A percentile compares a stretch with the other conserved stretches of the same genome.
Evolutionary conservation across 768 basidiomycete genomes (phyloP).

Genomic region (Russula brevipes): DNA sequence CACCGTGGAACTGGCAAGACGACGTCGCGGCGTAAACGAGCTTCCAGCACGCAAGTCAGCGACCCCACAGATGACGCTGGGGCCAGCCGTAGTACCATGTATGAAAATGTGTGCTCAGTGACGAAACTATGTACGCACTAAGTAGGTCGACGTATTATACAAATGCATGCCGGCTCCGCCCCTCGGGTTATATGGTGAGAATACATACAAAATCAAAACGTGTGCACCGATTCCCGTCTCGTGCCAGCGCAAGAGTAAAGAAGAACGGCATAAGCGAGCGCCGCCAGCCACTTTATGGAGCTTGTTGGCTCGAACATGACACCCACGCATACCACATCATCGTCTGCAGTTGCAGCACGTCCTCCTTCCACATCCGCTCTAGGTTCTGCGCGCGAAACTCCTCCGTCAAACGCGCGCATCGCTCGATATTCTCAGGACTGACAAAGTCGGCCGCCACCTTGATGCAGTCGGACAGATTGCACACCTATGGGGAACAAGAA

Average conservation of each 20-base stretch:
- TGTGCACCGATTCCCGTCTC: constrained; percentile 1
- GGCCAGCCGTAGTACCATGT: no score
- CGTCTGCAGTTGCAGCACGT: constrained; percentile 82
- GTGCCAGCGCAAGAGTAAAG: constrained; percentile 13
- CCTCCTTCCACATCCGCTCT: constrained; percentile 85
- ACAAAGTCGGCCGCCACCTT: constrained; percentile 96
- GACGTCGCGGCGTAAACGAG: neutral
- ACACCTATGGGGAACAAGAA: constrained; percentile 49
- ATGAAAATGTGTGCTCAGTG: neutral
- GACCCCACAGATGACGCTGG: no score
- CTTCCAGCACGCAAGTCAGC: no score
- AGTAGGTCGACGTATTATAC: constrained; percentile 17
- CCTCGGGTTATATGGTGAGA: constrained; percentile 7
- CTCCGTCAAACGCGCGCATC: constrained; percentile 76
- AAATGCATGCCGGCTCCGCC: constrained; percentile 16
- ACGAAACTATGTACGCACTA: neutral
- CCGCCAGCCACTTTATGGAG: neutral
- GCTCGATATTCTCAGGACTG: constrained; percentile 83
- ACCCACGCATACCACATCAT: constrained; percentile 96
- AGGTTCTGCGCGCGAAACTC: constrained; percentile 91
- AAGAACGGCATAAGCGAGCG: neutral
- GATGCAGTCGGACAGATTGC: constrained; percentile 87
- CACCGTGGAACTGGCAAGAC: neutral
- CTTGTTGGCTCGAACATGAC: constrained; percentile 43
- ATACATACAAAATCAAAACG: constrained; percentile 20